Evolutionary conservation across 768 basidiomycete species (phyloP).

Genomic region (Calocybe cyanea): DNA sequence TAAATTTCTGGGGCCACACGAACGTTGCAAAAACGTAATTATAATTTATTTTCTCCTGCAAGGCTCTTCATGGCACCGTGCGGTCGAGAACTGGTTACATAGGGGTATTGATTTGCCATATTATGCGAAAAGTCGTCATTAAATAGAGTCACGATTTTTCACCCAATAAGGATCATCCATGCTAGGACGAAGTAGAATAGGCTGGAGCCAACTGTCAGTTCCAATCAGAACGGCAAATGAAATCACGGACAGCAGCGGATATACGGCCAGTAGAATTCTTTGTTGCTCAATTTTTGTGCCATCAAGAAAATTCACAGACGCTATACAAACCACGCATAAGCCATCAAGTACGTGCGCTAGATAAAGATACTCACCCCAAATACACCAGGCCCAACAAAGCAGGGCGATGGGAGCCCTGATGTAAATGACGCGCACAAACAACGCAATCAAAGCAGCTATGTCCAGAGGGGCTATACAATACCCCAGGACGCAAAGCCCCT

Average conservation of each 20-base stretch:
- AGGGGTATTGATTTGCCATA: no score
- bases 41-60: no score
- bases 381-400: constrained; percentile 91
- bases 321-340: constrained; percentile 32
- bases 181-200: constrained; percentile 93
- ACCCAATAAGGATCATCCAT: constrained; percentile 97
- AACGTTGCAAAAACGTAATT: no score
- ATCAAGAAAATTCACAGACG: constrained; percentile 92
- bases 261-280: constrained; percentile 88
- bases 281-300: constrained; percentile 92
- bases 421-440: constrained; percentile 82
- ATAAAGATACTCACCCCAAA: constrained; percentile 77
- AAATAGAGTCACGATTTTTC: no score
- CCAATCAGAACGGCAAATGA: background rate
- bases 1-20: no score
- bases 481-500: constrained; percentile 90
- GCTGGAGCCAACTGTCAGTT: constrained; percentile 29
- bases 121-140: no score
- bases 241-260: constrained; percentile 77
- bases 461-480: constrained; percentile 94
- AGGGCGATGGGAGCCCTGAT: constrained; percentile 84
- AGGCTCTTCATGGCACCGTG: no score
- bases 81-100: no score
- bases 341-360: background rate
- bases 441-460: constrained; percentile 83